phyloP scores from a whole-genome alignment of 2,329 filamentous ascomycete genomes.

The Ophiostoma sp. region DNA sequence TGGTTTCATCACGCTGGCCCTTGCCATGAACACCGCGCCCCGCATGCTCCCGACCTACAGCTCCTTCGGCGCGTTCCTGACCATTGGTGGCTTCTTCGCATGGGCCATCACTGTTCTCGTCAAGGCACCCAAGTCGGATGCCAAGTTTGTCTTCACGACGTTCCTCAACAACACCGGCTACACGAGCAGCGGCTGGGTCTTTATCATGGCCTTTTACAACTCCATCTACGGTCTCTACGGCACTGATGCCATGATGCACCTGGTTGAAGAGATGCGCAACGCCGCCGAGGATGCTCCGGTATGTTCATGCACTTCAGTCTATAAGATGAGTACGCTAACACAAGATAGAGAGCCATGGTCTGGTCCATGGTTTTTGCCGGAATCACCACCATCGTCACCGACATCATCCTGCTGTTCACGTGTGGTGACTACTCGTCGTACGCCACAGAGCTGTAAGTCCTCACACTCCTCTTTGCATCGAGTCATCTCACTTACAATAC shows the following conservation, averaged over 20 bases:
- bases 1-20: background rate
- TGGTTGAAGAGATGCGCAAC: constrained; percentile 8
- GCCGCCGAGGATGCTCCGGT: constrained; percentile 1
- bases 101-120: constrained; percentile 5
- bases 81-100: background rate
- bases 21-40: constrained; percentile 3
- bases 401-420: background rate
- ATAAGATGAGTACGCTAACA: background rate
- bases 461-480: background rate
- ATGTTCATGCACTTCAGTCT: background rate
- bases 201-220: constrained; percentile 10
- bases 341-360: background rate
- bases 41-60: constrained; percentile 9
- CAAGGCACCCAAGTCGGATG: constrained; percentile 8
- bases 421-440: constrained; percentile 3
- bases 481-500: background rate
- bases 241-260: constrained; percentile 1
- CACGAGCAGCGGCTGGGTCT: constrained; percentile 5
- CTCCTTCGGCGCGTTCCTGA: constrained; percentile 5
- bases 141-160: background rate
- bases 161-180: constrained; percentile 6
- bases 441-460: background rate
- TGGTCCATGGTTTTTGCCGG: constrained; percentile 3
- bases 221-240: constrained; percentile 9
- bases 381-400: background rate